A percentile compares a stretch with the other conserved stretches of the same genome.
phyloP scores from a whole-genome alignment of 768 basidiomycete genomes.

The Dentipellis sp. region DNA sequence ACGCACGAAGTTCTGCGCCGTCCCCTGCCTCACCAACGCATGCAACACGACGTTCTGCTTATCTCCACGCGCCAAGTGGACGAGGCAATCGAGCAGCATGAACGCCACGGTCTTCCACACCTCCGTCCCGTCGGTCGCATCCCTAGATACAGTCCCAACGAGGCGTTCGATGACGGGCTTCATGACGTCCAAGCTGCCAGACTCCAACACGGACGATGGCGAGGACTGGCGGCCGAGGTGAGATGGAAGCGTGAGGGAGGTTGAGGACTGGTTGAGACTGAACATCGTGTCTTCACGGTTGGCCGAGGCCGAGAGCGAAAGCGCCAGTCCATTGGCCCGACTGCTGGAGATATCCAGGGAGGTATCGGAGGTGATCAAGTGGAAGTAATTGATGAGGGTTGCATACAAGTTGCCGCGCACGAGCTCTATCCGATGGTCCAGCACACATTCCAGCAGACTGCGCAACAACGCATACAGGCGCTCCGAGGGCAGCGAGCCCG shows the following conservation, averaged over 20 bases:
- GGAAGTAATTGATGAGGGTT: conserved; percentile 79
- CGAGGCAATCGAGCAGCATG: conserved; percentile 76
- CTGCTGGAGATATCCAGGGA: not conserved
- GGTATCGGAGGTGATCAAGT: conserved; percentile 41
- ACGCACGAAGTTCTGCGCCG: conserved; percentile 70
- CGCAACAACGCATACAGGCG: conserved; percentile 68
- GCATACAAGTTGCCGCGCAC: conserved; percentile 96
- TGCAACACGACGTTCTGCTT: conserved; percentile 55
- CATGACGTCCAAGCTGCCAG: conserved; percentile 57
- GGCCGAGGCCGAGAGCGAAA: not conserved
- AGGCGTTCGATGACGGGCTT: conserved; percentile 65
- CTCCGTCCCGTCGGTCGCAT: conserved; percentile 90
- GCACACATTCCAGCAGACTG: conserved; percentile 62
- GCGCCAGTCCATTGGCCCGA: not conserved
- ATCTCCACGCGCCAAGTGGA: conserved; percentile 61
- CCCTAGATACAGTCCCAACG: conserved; percentile 66
- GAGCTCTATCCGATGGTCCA: conserved; percentile 71
- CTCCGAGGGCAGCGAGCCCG: conserved; percentile 70
- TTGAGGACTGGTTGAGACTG: conserved; percentile 1
- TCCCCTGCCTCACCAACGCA: conserved; percentile 62
- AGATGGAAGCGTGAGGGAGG: conserved; percentile 19
- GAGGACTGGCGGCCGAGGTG: conserved; percentile 8
- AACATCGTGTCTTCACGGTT: conserved; percentile 12
- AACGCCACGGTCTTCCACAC: conserved; percentile 97
- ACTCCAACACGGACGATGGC: conserved; percentile 39